A percentile compares a stretch with the other conserved stretches of the same genome.
Conservation (phyloP, 2,329 filamentous ascomycete species). For the Drechslerella stenobrocha region DNA sequence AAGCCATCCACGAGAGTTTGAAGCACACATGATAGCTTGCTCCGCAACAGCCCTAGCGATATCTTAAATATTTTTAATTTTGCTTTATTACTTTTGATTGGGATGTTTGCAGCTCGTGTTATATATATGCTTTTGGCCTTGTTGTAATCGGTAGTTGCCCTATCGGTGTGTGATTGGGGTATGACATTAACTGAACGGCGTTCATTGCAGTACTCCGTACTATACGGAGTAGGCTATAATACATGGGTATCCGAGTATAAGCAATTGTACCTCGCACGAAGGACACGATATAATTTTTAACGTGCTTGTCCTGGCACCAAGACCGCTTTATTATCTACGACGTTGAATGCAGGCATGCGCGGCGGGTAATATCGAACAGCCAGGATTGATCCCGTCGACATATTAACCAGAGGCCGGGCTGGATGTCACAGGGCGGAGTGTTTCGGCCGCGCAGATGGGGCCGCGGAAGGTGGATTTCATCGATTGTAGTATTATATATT, state of each 20-base stretch:
- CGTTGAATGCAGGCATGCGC: not conserved
- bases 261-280: too few relatives aligned
- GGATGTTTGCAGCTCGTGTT: too few relatives aligned
- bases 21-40: conserved; percentile 49
- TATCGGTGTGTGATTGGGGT: not conserved
- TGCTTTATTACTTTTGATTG: not conserved
- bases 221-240: too few relatives aligned
- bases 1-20: conserved; percentile 64
- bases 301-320: not conserved
- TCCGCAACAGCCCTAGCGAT: not conserved
- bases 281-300: too few relatives aligned
- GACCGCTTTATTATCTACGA: conserved; percentile 7
- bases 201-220: too few relatives aligned
- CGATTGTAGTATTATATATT: too few relatives aligned
- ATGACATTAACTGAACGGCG: not conserved
- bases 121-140: not conserved
- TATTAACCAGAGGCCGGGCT: not conserved
- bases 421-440: conserved; percentile 8
- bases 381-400: not conserved
- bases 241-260: too few relatives aligned
- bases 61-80: not conserved
- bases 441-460: conserved; percentile 14
- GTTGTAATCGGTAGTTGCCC: not conserved
- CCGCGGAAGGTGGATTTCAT: conserved; percentile 13
- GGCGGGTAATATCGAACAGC: not conserved